Conservation (phyloP, 148 eudicot species). For the Camellia lanceoleosa region DNA sequence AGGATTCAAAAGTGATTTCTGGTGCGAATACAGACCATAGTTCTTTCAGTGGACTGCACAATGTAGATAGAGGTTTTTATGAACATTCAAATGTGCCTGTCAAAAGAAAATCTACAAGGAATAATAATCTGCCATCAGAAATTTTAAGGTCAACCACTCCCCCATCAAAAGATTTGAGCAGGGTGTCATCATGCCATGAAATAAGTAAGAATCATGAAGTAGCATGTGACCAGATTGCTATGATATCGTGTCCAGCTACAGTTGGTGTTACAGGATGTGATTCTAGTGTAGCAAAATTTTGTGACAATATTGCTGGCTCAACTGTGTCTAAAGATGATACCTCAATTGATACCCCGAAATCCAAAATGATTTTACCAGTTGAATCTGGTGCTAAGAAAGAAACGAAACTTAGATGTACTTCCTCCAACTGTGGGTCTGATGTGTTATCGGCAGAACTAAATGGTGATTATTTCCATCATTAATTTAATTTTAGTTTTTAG, state of each 20-base stretch:
- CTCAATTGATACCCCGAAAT: conserved; percentile 12
- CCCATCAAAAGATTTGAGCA: conserved; percentile 14
- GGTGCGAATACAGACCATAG: conserved; percentile 14
- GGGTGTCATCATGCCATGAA: conserved; percentile 1
- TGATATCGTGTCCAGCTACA: background rate
- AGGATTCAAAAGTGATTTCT: conserved; percentile 21
- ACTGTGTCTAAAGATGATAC: background rate
- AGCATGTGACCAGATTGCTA: conserved; percentile 11
- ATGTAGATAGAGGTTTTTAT: background rate
- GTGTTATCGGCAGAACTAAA: conserved; percentile 19
- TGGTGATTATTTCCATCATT: conserved; percentile 27
- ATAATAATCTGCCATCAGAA: conserved; percentile 20
- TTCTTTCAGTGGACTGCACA: conserved; percentile 6
- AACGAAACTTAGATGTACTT: conserved; percentile 20
- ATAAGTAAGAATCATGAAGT: conserved; percentile 16
- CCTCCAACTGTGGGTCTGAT: conserved; percentile 9
- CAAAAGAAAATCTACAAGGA: conserved; percentile 14
- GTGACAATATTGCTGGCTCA: background rate
- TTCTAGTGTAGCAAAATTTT: conserved; percentile 6
- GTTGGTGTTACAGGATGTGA: conserved; percentile 13
- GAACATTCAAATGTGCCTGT: background rate
- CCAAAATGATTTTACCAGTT: conserved; percentile 13
- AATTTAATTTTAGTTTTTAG: background rate
- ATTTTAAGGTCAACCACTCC: conserved; percentile 12
- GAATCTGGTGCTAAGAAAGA: conserved; percentile 24